Base-by-base conservation (phyloP, 2,329 filamentous ascomycete species). In the Emmonsiellopsis sp. region DNA sequence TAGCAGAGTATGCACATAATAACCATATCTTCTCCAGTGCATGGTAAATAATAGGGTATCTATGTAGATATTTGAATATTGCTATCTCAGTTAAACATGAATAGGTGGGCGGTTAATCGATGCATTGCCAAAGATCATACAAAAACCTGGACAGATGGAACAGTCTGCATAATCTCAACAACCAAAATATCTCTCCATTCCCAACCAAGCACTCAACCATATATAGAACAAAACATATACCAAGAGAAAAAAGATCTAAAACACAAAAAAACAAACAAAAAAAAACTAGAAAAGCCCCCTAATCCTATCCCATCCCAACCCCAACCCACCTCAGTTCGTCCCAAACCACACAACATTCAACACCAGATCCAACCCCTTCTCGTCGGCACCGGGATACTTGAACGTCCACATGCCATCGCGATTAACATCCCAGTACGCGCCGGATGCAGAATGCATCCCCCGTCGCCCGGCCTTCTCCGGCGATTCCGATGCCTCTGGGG, bases 401-500 rank as follows among this genome's bases (percentile, higher is more conserved):
- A 70, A 76, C 49, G 72, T 77, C 74, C 74, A 77, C 74, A 76
- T 77, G 43, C 74, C 74, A 59, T 77, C 74, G n/a, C 71, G 72
- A 56, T 74, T 74, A 42, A 74, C 73, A 56, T 77, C 73, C 74
- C 74, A 77, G 64, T 72, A 77, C 3, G 74, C 74, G 4, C 74
- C 74, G 1, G 72, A 73, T 32, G 74, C 74, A 13, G 72, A 72
- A 63, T 77, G 74, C 74, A 77, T 76, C 59, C 93, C 93, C 60
- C 92, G 83, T 60, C 91, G 83, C 53, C 90, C 92, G 53, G 87
- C 86, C 50, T 77, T 79, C 51, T 79, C 78, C 59, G 79, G 75
- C 33, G 71, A 66, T 14, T 56, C 55, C 14, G 45, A 17, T 14
- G 78, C 71, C 57, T 77, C 52, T 17, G 82, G 85, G 52, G 85